Base-by-base conservation (phyloP, 2,329 filamentous ascomycete genomes). In the Zasmidium angulare region DNA sequence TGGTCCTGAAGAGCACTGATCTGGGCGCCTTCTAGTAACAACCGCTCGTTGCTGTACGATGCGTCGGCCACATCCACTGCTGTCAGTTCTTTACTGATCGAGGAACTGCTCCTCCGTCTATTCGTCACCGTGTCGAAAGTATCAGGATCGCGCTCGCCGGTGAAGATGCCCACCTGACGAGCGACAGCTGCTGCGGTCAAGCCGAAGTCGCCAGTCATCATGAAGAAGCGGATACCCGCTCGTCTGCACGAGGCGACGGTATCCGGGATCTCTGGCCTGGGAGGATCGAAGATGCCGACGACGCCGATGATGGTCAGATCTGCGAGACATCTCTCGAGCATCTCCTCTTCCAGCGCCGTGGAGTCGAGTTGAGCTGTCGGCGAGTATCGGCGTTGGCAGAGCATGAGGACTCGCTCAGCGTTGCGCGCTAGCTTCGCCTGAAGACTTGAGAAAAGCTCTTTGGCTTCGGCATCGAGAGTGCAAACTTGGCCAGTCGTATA, bases 271-370 rank as follows among this genome's bases (percentile, higher is more conserved):
- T 72, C 71, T 3, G 69, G 50, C 31, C 71, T 67, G 26, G 85
- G 20, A 93, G 87, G 63, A 93, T 93, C 1, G 57, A 71, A 73
- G 46, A 73, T 68, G 19, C 69, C 71, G 17, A 71, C 66, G 11
- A 73, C 62, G 29, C 71, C 71, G 9, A 64, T 66, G 26, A 73
- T 68, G 6, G 64, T 61, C 14, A 73, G 57, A 22, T 69, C 47
- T 19, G 36, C 36, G 36, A 43, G 36, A 19, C 36, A 43, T 14
- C n/a, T 14, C 3, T 43, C 36, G 3, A 43, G 36, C 36, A 43
- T 43, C 36, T 43, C 36, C 36, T 43, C 36, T 43, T 43, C 36
- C n/a, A 43, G n/a, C 11, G 36, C 36, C 3, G 12, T 43, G 12
- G 36, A 43, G 14, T 19, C 36, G 12, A 43, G 36, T 19, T 43